Conservation (phyloP, 2,329 filamentous ascomycete genomes). For the Ceratocystis alfenasii region DNA sequence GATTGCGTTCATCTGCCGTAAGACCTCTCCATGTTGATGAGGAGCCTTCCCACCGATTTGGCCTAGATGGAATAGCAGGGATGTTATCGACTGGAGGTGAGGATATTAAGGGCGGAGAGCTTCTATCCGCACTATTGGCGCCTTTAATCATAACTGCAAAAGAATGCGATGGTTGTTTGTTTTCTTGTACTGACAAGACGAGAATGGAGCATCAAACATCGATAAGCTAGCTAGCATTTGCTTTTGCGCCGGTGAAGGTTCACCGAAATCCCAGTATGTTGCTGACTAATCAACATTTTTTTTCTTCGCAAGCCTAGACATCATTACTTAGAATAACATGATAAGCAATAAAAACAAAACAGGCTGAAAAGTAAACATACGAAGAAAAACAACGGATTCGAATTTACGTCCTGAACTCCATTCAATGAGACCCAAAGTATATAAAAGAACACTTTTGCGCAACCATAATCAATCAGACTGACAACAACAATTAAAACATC, state of each 20-base stretch:
- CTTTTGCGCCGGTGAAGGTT: slow-evolving; percentile 19
- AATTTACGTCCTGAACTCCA: slow-evolving; percentile 16
- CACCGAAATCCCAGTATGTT: slow-evolving; percentile 10
- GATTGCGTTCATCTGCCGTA: slow-evolving; percentile 50
- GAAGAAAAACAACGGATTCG: background rate
- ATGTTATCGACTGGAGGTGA: background rate
- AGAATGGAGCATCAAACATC: background rate
- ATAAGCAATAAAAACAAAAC: background rate
- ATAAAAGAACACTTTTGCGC: slow-evolving; percentile 22
- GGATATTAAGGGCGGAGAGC: background rate
- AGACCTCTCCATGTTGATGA: slow-evolving; percentile 53
- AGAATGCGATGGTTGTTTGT: background rate
- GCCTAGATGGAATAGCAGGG: slow-evolving; percentile 31
- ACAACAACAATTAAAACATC: slow-evolving; percentile 16
- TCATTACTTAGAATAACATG: background rate
- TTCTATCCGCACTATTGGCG: background rate
- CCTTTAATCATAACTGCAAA: background rate
- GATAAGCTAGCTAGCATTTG: background rate
- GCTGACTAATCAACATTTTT: slow-evolving; percentile 16
- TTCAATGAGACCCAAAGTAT: slow-evolving; percentile 21
- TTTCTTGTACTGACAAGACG: background rate
- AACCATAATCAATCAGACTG: slow-evolving; percentile 15
- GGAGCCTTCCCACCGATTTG: slow-evolving; percentile 61
- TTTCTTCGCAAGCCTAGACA: background rate
- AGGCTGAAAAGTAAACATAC: background rate